A percentile compares a stretch with the other conserved stretches of the same genome.
Evolutionary conservation across 257 asterid genomes (phyloP).

Genomic region (Datura wrightii): DNA sequence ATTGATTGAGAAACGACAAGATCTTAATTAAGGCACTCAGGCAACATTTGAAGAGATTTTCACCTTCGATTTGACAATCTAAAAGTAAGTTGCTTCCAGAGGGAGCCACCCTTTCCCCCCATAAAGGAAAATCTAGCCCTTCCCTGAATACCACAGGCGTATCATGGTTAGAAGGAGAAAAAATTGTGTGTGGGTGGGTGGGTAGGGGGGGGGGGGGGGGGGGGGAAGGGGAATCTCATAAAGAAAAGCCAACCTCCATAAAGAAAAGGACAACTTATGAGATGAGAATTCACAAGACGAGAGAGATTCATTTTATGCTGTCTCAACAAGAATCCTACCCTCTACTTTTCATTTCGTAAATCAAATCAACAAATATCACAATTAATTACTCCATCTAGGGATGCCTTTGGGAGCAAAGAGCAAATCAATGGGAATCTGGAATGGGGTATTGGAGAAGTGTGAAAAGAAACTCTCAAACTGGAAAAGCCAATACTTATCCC

Average conservation of each 20-base stretch:
- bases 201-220: neutral
- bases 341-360: conserved; percentile 5
- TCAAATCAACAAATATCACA: neutral
- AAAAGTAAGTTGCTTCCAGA: conserved; percentile 90
- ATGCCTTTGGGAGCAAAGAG: too few species aligned
- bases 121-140: conserved; percentile 99
- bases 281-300: conserved; percentile 24
- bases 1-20: neutral
- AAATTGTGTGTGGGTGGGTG: neutral
- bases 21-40: neutral
- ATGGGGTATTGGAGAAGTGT: too few species aligned
- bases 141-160: conserved; percentile 59
- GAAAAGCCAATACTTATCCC: too few species aligned
- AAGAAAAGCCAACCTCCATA: neutral
- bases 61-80: conserved; percentile 65
- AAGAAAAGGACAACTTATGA: neutral
- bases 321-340: conserved; percentile 5
- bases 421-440: too few species aligned
- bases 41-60: conserved; percentile 35
- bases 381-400: too few species aligned
- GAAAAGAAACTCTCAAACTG: too few species aligned
- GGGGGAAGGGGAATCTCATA: neutral
- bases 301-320: neutral
- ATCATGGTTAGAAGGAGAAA: conserved; percentile 43
- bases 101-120: conserved; percentile 96